Percentiles rank a stretch among this genome's conserved stretches.
phyloP scores from a whole-genome alignment of 768 basidiomycete genomes.

The Boletus huronensis region DNA sequence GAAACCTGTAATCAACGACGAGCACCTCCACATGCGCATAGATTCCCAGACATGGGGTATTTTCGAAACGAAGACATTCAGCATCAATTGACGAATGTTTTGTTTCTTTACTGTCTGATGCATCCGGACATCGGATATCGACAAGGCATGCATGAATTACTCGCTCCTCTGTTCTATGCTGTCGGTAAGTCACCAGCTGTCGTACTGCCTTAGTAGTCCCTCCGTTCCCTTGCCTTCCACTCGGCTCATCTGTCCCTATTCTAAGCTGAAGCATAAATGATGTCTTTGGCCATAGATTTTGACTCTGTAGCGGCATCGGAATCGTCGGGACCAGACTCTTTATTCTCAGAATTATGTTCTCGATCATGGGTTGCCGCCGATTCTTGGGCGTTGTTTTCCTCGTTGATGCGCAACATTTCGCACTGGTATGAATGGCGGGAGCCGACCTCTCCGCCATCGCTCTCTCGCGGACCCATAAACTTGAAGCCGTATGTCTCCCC shows the following conservation, averaged over 20 bases:
- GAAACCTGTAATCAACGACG: not conserved
- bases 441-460: conserved; percentile 24
- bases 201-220: not conserved
- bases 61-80: conserved; percentile 79
- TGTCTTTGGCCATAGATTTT: conserved; percentile 50
- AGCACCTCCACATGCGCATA: conserved; percentile 30
- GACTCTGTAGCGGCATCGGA: conserved; percentile 58
- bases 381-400: conserved; percentile 77
- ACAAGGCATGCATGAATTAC: conserved; percentile 98
- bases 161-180: conserved; percentile 83
- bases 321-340: conserved; percentile 30
- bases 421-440: conserved; percentile 78
- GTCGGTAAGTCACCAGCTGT: conserved; percentile 24
- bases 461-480: conserved; percentile 40
- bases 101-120: conserved; percentile 79
- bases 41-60: conserved; percentile 94
- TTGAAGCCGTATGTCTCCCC: conserved; percentile 73
- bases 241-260: conserved; percentile 14
- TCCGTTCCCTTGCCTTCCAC: conserved; percentile 4
- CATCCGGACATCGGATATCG: conserved; percentile 88
- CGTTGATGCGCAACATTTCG: conserved; percentile 76
- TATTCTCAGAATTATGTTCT: conserved; percentile 61
- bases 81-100: conserved; percentile 74
- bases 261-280: conserved; percentile 27
- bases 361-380: conserved; percentile 77